A percentile compares a stretch with the other conserved stretches of the same genome.
Conservation (phyloP, 2,329 filamentous ascomycete genomes). For the Cercospora canescens region DNA sequence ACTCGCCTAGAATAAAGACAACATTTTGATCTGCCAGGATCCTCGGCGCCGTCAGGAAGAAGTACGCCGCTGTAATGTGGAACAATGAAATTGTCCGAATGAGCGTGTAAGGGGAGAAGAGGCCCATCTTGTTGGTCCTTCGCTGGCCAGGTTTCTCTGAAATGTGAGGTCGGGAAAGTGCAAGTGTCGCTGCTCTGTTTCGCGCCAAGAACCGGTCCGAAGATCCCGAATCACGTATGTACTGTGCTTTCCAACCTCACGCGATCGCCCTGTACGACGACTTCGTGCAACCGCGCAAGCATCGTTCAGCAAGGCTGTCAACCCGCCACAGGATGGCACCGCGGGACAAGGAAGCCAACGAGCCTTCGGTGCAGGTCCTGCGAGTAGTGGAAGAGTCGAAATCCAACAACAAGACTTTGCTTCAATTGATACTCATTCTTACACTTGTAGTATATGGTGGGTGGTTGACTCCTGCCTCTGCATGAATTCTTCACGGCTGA, state of each 20-base stretch:
- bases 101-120: slow-evolving; percentile 78
- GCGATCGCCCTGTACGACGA: background rate
- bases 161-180: background rate
- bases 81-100: slow-evolving; percentile 80
- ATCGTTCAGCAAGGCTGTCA: background rate
- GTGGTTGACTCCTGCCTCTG: background rate
- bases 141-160: background rate
- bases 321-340: background rate
- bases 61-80: slow-evolving; percentile 79
- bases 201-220: background rate
- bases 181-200: background rate
- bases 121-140: slow-evolving; percentile 62
- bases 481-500: background rate
- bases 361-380: slow-evolving; percentile 5
- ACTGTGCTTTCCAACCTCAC: background rate
- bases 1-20: slow-evolving; percentile 78
- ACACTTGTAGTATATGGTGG: slow-evolving; percentile 10
- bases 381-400: slow-evolving; percentile 17
- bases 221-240: background rate
- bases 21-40: slow-evolving; percentile 76
- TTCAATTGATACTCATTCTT: slow-evolving; percentile 19
- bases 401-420: slow-evolving; percentile 13
- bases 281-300: background rate
- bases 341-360: background rate
- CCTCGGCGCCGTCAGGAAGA: slow-evolving; percentile 74